Base-by-base conservation (phyloP, 441 rosid genomes). In the Adansonia gregorii region DNA sequence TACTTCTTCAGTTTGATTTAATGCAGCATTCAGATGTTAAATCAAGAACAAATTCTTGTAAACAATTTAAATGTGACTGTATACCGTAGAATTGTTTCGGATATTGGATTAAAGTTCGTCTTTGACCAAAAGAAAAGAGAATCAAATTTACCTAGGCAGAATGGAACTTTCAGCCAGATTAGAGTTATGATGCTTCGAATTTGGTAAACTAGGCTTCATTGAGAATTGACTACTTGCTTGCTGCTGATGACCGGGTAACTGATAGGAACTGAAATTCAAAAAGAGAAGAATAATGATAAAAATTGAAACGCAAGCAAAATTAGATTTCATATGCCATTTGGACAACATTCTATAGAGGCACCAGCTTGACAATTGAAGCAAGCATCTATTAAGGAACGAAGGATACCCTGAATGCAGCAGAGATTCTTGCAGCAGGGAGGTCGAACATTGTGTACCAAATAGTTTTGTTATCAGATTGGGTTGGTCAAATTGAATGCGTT, bases 401-500 rank as follows among this genome's bases (percentile, higher is more conserved):
- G 31, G 31, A 6, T 73, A 61, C 70, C 77, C 45, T 24, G 55
- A 64, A 27, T 1, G 20, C 69, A 74, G 46, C 6, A 3, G 68
- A 74, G 68, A 9, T 20, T 74, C 76, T 43, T 59, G 76, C 56
- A 19, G 35, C 58, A 60, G 54, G 49, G 65, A 35, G 35, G 11
- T 55, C 31, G 65, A 15, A 9, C 8, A 8, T 45, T 22, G 67
- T 31, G 68, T 3, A 45, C 43, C 56, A 8, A 45, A 15, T 60
- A 5, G 65, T 19, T 55, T 72, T 19, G 51, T 35, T 24, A 6
- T 35, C 49, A 9, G 74, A 41, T 54, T 54, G n/a, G 59, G 12
- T 56, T 8, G 49, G 31, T 35, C 20, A n/a, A 31, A 8, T 11
- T 54, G 63, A 54, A 35, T n/a, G 1, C 11, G 17, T 55, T 9